Evolutionary conservation across 1,284 basidiomycete species (phyloP).

Genomic region (Baeospora myosura): DNA sequence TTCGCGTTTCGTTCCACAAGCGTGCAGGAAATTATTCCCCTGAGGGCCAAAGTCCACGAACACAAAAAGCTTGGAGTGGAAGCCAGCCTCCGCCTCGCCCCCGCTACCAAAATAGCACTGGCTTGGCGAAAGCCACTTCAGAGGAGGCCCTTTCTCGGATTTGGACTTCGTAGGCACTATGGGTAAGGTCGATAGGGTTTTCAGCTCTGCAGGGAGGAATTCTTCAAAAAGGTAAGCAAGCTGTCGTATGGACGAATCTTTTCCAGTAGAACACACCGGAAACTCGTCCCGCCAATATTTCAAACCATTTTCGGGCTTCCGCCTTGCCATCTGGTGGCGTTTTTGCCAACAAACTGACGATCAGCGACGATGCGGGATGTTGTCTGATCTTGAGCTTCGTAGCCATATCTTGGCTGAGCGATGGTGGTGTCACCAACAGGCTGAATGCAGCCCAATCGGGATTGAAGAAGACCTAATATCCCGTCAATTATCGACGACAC

Average conservation of each 20-base stretch:
- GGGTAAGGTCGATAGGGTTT: slow-evolving; percentile 38
- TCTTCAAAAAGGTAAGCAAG: slow-evolving; percentile 26
- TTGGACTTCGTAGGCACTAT: slow-evolving; percentile 46
- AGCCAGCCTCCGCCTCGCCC: slow-evolving; percentile 35
- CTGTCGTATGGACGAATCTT: not conserved
- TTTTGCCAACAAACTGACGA: slow-evolving; percentile 60
- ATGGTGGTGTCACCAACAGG: slow-evolving; percentile 61
- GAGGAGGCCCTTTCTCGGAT: slow-evolving; percentile 19
- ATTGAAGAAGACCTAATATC: slow-evolving; percentile 63
- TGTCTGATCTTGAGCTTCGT: slow-evolving; percentile 69
- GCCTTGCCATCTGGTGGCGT: slow-evolving; percentile 53
- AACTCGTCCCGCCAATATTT: slow-evolving; percentile 69
- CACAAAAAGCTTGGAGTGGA: slow-evolving; percentile 75
- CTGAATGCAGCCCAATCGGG: slow-evolving; percentile 69
- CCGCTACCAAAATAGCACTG: slow-evolving; percentile 63
- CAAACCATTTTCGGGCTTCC: slow-evolving; percentile 67
- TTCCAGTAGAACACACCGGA: slow-evolving; percentile 40
- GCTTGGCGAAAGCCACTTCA: slow-evolving; percentile 49
- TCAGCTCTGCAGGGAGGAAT: slow-evolving; percentile 40
- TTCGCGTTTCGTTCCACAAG: slow-evolving; percentile 84
- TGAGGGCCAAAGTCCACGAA: slow-evolving; percentile 85
- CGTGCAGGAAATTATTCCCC: slow-evolving; percentile 80
- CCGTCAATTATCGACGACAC: not conserved
- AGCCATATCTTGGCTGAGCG: slow-evolving; percentile 49
- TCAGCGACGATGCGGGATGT: slow-evolving; percentile 62